Conservation (phyloP, 129 eudicot species). For the Artemisia tridentata region DNA sequence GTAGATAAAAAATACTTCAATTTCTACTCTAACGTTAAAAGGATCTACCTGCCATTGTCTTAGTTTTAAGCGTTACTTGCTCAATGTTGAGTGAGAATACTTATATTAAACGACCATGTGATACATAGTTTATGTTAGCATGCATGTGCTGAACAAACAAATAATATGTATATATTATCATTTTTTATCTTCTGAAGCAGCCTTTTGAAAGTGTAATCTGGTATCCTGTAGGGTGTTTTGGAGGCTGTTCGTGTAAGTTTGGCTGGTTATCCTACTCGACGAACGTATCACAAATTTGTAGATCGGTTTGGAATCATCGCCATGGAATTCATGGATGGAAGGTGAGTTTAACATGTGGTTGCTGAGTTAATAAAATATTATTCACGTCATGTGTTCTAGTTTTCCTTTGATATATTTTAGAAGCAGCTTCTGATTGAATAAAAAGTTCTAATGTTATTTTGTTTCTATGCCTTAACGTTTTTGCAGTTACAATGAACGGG, state of each 20-base stretch:
- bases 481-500: slow-evolving; percentile 76
- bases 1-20: too few relatives aligned
- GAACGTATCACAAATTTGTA: slow-evolving; percentile 85
- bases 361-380: background rate
- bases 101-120: background rate
- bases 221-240: slow-evolving; percentile 79
- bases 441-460: too few relatives aligned
- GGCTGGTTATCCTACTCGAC: slow-evolving; percentile 96
- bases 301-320: slow-evolving; percentile 89
- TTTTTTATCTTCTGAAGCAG: slow-evolving; percentile 10
- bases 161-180: background rate
- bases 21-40: too few relatives aligned
- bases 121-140: background rate
- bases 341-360: slow-evolving; percentile 41
- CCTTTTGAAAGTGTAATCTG: slow-evolving; percentile 19
- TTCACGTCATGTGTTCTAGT: too few relatives aligned
- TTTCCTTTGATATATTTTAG: too few relatives aligned
- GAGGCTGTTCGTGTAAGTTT: slow-evolving; percentile 96
- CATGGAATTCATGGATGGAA: slow-evolving; percentile 67
- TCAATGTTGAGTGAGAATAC: background rate
- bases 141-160: background rate
- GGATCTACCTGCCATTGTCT: too few relatives aligned
- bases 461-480: too few relatives aligned
- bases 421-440: too few relatives aligned
- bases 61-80: too few relatives aligned